Base-by-base conservation (phyloP, 176 grass and related monocot genomes). In the Musa troglodytarum region DNA sequence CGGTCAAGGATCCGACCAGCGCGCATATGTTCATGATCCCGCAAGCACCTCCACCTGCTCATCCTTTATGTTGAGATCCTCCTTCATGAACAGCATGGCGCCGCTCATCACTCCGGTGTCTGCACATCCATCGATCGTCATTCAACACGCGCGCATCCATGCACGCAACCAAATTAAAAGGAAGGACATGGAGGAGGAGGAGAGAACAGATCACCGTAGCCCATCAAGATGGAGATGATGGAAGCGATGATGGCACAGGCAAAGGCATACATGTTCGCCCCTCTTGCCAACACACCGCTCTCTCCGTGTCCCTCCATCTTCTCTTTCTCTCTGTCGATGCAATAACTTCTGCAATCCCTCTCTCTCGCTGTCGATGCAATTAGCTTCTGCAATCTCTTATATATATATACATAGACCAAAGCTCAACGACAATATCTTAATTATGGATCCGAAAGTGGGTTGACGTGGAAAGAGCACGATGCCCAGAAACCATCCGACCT, bases 181-280 rank as follows among this genome's bases (percentile, higher is more conserved):
- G 3, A 43, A 43, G 4, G 34, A 43, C 4, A 43, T 43, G 34
- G 34, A 43, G 34, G 34, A 6, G 34, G 34, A 43, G 34, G 34
- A 43, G 34, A 43, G 34, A 43, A 43, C 4, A 43, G 34, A 69
- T 58, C 68, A 95, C 92, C 92, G 17, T 95, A 95, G 74, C 92
- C 88, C 81, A 95, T 86, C 67, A 95, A 79, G 81, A 95, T 85
- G 81, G 92, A 95, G 73, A 88, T 90, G 77, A 82, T 88, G 69
- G 92, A 90, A 43, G 88, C 88, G 49, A 95, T 82, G 12, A 95
- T 65, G 53, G 92, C 83, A 76, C 88, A 95, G 21, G 71, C 88
- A 23, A 83, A 68, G 52, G 92, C 92, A 70, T 88, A 95, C 63
- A 86, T 90, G 76, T 90, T 95, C 3, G 17, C 15, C 21, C 57